Percentiles rank a stretch among this genome's conserved stretches.
Conservation (phyloP, 2,329 filamentous ascomycete genomes). For the Tolypocladium paradoxum region DNA sequence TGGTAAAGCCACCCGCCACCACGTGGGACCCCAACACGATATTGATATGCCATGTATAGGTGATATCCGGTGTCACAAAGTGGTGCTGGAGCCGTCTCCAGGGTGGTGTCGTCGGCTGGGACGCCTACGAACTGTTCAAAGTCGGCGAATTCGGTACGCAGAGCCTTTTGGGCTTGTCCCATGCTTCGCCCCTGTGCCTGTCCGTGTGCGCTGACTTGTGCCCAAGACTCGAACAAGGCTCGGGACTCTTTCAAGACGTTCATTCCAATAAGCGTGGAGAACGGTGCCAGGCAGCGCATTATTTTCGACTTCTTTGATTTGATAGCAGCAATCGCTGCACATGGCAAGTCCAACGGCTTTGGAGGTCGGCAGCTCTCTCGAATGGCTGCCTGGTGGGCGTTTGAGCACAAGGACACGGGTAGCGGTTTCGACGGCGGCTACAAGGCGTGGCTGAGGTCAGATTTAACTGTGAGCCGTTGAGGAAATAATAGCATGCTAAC, state of each 20-base stretch:
- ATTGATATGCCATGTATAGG: slow-evolving; percentile 36
- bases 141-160: slow-evolving; percentile 77
- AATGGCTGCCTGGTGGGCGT: slow-evolving; percentile 97
- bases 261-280: slow-evolving; percentile 87
- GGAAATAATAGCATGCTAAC: slow-evolving; percentile 3
- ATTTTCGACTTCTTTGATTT: slow-evolving; percentile 97
- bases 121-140: slow-evolving; percentile 92
- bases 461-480: not conserved
- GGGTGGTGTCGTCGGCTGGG: slow-evolving; percentile 91
- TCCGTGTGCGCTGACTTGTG: not conserved
- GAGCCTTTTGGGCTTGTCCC: not conserved
- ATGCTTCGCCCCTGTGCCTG: not conserved
- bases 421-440: slow-evolving; percentile 95
- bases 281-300: slow-evolving; percentile 72
- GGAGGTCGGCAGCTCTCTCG: slow-evolving; percentile 88
- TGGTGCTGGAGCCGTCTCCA: slow-evolving; percentile 96
- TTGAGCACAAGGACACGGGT: slow-evolving; percentile 77
- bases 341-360: slow-evolving; percentile 87
- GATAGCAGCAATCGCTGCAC: slow-evolving; percentile 78
- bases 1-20: slow-evolving; percentile 47
- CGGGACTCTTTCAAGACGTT: slow-evolving; percentile 93
- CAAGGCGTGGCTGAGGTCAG: slow-evolving; percentile 71
- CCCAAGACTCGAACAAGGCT: slow-evolving; percentile 76
- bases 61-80: slow-evolving; percentile 86
- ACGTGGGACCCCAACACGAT: not conserved